These are phyloP conservation scores for Lyophyllum shimeji DNA, from an alignment of 768 basidiomycete genomes.

Conservation along the genomic window DNA sequence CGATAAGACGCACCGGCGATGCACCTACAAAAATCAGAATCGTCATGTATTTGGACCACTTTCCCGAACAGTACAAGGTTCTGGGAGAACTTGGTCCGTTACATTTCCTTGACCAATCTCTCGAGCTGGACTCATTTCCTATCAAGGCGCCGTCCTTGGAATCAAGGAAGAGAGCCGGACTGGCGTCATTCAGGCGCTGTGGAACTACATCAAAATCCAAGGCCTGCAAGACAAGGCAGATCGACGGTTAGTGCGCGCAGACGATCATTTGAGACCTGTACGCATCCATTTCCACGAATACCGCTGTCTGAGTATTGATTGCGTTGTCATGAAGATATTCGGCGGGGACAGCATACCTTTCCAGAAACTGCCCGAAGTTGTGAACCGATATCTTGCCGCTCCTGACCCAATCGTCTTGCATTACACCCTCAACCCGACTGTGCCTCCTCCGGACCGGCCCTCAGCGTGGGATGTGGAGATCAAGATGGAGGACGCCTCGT, in stretches of 20 bases:
- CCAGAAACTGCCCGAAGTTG: slow-evolving; percentile 79
- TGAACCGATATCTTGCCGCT: slow-evolving; percentile 75
- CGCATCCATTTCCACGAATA: slow-evolving; percentile 12
- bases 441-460: slow-evolving; percentile 65
- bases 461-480: slow-evolving; percentile 87
- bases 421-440: slow-evolving; percentile 67
- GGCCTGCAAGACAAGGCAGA: slow-evolving; percentile 83
- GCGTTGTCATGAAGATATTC: slow-evolving; percentile 53
- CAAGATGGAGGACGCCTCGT: slow-evolving; percentile 75
- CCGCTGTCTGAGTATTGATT: background rate
- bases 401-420: slow-evolving; percentile 82
- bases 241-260: slow-evolving; percentile 65
- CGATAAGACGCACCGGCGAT: slow-evolving; percentile 80
- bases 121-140: background rate
- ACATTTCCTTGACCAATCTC: background rate
- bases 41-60: slow-evolving; percentile 85
- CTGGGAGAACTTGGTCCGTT: slow-evolving; percentile 67
- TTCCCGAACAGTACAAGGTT: slow-evolving; percentile 84
- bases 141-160: slow-evolving; percentile 60
- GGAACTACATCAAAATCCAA: slow-evolving; percentile 90
- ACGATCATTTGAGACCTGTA: slow-evolving; percentile 68
- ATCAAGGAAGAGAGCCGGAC: slow-evolving; percentile 84
- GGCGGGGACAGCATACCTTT: slow-evolving; percentile 70
- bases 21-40: slow-evolving; percentile 73
- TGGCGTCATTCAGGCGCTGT: slow-evolving; percentile 79